phyloP scores from a whole-genome alignment of 805 yeast species.

The Metschnikowia anglica region DNA sequence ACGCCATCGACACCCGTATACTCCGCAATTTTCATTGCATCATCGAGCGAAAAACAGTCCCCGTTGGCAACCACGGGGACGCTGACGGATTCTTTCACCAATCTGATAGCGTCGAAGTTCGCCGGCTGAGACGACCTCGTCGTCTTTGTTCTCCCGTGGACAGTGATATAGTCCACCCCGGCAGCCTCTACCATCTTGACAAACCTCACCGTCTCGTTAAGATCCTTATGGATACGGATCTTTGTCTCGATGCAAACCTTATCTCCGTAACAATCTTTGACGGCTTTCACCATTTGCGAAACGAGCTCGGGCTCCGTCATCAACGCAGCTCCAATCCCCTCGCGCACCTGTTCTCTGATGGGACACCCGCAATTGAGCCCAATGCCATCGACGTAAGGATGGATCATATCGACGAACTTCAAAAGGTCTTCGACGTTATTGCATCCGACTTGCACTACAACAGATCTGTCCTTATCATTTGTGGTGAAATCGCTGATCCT shows the following conservation, averaged over 20 bases:
- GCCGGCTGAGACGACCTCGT: slow-evolving; percentile 86
- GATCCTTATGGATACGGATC: slow-evolving; percentile 80
- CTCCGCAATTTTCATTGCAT: slow-evolving; percentile 60
- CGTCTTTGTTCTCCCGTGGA: slow-evolving; percentile 86
- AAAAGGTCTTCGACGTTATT: slow-evolving; percentile 79
- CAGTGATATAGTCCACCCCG: slow-evolving; percentile 92
- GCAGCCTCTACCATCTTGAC: slow-evolving; percentile 75
- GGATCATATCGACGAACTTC: slow-evolving; percentile 84
- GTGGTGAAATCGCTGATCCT: slow-evolving; percentile 84
- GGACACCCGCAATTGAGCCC: slow-evolving; percentile 99
- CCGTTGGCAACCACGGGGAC: slow-evolving; percentile 97
- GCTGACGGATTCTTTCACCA: slow-evolving; percentile 51
- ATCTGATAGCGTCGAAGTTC: slow-evolving; percentile 75
- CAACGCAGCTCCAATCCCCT: slow-evolving; percentile 95
- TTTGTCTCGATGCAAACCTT: slow-evolving; percentile 82
- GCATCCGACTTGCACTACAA: slow-evolving; percentile 88
- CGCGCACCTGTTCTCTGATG: slow-evolving; percentile 88
- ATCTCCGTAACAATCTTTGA: slow-evolving; percentile 71
- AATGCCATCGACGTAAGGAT: slow-evolving; percentile 87
- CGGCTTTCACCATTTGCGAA: slow-evolving; percentile 79
- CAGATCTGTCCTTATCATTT: slow-evolving; percentile 62
- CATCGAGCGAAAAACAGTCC: slow-evolving; percentile 74
- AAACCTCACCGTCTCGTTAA: slow-evolving; percentile 68
- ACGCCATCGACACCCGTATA: slow-evolving; percentile 84
- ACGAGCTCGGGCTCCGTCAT: slow-evolving; percentile 82